Evolutionary conservation across 441 rosid genomes (phyloP).

Genomic region (Populus tomentosa): DNA sequence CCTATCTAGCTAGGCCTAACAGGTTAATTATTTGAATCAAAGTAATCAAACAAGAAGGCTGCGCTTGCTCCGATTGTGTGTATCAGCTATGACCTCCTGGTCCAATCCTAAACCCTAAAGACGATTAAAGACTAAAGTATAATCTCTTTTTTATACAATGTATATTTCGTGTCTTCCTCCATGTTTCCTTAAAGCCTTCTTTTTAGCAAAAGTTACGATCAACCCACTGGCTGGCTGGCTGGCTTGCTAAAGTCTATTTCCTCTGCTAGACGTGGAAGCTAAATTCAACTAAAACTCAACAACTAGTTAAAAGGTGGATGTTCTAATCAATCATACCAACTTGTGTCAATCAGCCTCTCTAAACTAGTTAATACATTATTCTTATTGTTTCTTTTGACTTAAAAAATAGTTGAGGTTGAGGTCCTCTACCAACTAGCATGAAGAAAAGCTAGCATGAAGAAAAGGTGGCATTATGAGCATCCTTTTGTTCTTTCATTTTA

Average conservation of each 20-base stretch:
- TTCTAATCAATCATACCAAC: not conserved
- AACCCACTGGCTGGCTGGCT: not conserved
- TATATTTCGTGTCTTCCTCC: no score
- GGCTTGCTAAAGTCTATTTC: no score
- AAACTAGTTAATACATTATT: not conserved
- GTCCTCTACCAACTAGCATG: not conserved
- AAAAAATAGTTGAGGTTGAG: not conserved
- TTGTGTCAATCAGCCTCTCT: not conserved
- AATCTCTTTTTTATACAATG: no score
- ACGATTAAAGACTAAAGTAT: not conserved
- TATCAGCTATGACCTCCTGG: not conserved
- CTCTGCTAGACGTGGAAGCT: no score
- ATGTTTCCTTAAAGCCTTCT: not conserved
- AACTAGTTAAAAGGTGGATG: not conserved
- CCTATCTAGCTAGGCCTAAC: not conserved
- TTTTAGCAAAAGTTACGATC: not conserved
- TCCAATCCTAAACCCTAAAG: not conserved
- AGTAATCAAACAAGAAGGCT: not conserved
- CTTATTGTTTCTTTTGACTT: not conserved
- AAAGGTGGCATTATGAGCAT: slow-evolving; percentile 4
- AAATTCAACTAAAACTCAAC: no score
- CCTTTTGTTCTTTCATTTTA: not conserved
- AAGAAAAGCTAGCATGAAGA: not conserved
- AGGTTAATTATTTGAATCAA: not conserved
- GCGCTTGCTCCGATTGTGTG: not conserved